phyloP scores from a whole-genome alignment of 2,329 filamentous ascomycete species.

The Trichoderma aggressivum region DNA sequence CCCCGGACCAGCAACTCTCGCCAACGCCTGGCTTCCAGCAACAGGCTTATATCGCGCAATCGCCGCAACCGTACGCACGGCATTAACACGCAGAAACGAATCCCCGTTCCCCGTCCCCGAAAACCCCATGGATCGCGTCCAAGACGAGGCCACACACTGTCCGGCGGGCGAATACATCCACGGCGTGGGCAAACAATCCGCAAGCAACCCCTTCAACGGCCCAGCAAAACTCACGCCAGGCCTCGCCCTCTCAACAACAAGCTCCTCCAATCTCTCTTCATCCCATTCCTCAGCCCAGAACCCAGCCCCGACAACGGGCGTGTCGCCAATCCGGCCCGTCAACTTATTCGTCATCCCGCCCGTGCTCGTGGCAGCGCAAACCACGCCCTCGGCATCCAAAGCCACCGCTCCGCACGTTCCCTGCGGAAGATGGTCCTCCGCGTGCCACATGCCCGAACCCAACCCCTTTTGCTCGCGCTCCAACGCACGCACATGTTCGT shows the following conservation, averaged over 20 bases:
- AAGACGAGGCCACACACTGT: not conserved
- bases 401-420: constrained; percentile 83
- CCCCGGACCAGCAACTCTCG: constrained; percentile 62
- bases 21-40: constrained; percentile 56
- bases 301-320: constrained; percentile 76
- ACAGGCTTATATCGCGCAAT: constrained; percentile 62
- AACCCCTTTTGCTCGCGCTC: constrained; percentile 45
- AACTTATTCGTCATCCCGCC: constrained; percentile 88
- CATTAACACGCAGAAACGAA: constrained; percentile 72
- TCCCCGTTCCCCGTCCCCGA: constrained; percentile 88
- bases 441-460: constrained; percentile 53
- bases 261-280: constrained; percentile 33
- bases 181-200: constrained; percentile 58
- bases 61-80: constrained; percentile 68
- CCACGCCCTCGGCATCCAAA: constrained; percentile 68
- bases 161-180: constrained; percentile 36
- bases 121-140: constrained; percentile 49
- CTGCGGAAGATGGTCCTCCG: constrained; percentile 68
- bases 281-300: constrained; percentile 89
- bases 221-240: constrained; percentile 26
- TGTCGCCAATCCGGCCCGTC: constrained; percentile 81
- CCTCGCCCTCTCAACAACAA: not conserved
- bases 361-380: constrained; percentile 65
- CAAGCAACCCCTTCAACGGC: constrained; percentile 48
- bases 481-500: constrained; percentile 65